Evolutionary conservation across 305 asterid genomes (phyloP).

Genomic region (Nicotiana rustica): DNA sequence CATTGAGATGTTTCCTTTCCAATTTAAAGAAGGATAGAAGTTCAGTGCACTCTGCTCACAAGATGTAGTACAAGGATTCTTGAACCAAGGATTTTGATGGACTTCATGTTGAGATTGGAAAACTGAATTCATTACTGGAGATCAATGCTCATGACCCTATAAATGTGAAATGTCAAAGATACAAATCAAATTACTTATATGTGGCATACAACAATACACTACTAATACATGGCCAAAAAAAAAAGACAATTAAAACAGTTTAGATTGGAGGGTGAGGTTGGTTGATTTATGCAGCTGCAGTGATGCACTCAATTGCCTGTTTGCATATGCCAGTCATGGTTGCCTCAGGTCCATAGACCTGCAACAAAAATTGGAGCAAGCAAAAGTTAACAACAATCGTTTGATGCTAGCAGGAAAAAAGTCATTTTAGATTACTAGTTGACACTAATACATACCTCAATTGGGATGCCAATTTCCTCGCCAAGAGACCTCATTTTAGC

Average conservation of each 20-base stretch:
- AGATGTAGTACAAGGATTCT: neutral
- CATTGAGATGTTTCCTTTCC: neutral
- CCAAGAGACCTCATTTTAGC: slow-evolving; percentile 90
- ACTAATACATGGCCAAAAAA: slow-evolving; percentile 7
- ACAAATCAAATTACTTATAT: slow-evolving; percentile 34
- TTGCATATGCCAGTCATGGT: slow-evolving; percentile 99
- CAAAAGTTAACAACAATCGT: neutral
- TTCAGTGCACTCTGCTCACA: neutral
- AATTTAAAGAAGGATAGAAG: neutral
- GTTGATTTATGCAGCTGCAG: slow-evolving; percentile 73
- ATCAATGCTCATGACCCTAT: slow-evolving; percentile 26
- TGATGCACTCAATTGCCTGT: slow-evolving; percentile 95
- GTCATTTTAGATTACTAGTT: neutral
- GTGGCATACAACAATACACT: slow-evolving; percentile 32
- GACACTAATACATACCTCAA: slow-evolving; percentile 63
- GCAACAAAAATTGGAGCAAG: slow-evolving; percentile 20
- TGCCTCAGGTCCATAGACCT: slow-evolving; percentile 99
- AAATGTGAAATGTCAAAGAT: slow-evolving; percentile 38
- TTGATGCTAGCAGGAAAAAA: neutral
- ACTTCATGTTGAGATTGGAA: slow-evolving; percentile 21
- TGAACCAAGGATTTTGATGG: neutral
- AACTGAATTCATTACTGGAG: neutral
- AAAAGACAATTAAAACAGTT: neutral
- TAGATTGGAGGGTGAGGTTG: slow-evolving; percentile 27
- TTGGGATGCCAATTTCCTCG: slow-evolving; percentile 90